Conservation (phyloP, 1,139 yeast genomes). For the Blastobotrys persicus region DNA sequence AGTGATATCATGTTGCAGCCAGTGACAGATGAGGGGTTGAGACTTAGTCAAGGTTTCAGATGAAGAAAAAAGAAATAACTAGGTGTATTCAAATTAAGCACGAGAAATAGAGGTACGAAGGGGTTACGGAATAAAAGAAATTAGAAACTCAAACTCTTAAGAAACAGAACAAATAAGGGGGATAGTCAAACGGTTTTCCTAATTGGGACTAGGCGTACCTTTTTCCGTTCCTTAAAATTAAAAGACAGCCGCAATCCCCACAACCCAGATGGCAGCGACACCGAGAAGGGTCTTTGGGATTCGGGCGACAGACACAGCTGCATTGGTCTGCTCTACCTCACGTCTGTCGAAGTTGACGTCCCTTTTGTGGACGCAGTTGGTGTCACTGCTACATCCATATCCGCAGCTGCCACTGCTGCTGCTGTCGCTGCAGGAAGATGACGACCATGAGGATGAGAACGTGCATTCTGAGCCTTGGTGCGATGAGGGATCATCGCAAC, state of each 20-base stretch:
- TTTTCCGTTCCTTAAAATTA: too few relatives aligned
- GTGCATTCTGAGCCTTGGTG: too few relatives aligned
- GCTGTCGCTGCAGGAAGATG: neutral
- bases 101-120: neutral
- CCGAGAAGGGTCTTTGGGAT: constrained; percentile 3
- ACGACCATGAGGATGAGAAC: too few relatives aligned
- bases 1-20: neutral
- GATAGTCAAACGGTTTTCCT: neutral
- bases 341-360: neutral
- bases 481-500: neutral
- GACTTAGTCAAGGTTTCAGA: neutral
- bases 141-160: neutral
- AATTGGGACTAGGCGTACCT: neutral
- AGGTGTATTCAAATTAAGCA: neutral
- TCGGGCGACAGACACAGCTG: neutral
- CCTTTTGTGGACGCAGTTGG: neutral
- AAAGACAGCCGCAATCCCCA: neutral
- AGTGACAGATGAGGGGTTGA: neutral
- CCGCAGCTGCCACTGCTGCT: neutral
- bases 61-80: neutral
- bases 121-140: neutral
- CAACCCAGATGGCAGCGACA: neutral
- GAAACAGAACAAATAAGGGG: neutral
- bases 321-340: neutral
- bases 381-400: neutral